Evolutionary conservation across 495 filamentous ascomycete species (phyloP).

Genomic region (Lasiosphaeria hispida): DNA sequence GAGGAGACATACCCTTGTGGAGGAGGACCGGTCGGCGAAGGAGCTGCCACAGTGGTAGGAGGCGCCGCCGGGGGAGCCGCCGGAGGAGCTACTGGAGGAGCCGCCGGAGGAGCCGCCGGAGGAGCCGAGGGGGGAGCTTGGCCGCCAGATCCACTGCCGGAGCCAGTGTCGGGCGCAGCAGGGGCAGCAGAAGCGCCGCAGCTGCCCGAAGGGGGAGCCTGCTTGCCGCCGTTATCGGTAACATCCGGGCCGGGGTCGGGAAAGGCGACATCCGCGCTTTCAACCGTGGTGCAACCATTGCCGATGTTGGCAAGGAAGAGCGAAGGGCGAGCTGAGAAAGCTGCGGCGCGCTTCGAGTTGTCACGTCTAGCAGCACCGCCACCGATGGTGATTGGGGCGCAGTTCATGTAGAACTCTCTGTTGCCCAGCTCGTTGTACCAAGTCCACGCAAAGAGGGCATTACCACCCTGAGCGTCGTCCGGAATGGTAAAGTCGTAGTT

Average conservation of each 20-base stretch:
- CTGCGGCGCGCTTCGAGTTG: constrained; percentile 24
- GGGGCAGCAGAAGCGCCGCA: constrained; percentile 23
- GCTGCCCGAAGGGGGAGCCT: constrained; percentile 25
- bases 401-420: constrained; percentile 69
- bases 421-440: constrained; percentile 66
- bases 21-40: constrained; percentile 12
- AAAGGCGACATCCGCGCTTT: constrained; percentile 58
- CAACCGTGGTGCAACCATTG: constrained; percentile 52
- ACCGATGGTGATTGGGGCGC: constrained; percentile 56
- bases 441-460: constrained; percentile 65
- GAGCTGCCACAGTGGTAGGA: constrained; percentile 15
- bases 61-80: neutral
- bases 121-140: constrained; percentile 1
- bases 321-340: constrained; percentile 52
- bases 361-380: constrained; percentile 37
- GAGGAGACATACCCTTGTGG: constrained; percentile 21
- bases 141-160: constrained; percentile 12
- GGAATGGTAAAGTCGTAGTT: constrained; percentile 65
- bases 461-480: constrained; percentile 53
- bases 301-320: constrained; percentile 61
- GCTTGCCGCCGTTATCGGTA: constrained; percentile 24
- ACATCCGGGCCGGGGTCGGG: constrained; percentile 68
- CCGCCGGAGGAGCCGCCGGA: constrained; percentile 1
- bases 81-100: neutral
- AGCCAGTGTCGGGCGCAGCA: constrained; percentile 9